Conservation (phyloP, 2,329 filamentous ascomycete genomes). For the Calonectria crousiana region DNA sequence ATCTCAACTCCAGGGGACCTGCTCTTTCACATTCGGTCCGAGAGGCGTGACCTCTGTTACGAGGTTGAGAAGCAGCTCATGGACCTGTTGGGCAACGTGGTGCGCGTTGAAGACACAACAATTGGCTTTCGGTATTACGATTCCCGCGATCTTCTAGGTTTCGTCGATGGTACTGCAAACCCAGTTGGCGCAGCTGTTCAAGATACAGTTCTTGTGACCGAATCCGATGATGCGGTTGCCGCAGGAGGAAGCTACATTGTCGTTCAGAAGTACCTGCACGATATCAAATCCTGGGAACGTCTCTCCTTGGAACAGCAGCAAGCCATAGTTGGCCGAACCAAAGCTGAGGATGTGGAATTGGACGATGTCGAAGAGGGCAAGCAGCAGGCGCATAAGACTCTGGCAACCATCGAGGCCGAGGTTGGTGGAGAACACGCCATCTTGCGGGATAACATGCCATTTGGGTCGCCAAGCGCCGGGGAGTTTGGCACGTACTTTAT, state of each 20-base stretch:
- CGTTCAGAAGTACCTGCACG: conserved; percentile 69
- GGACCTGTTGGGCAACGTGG: conserved; percentile 59
- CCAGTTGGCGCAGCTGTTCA: conserved; percentile 60
- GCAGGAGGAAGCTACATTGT: conserved; percentile 69
- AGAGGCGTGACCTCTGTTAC: conserved; percentile 68
- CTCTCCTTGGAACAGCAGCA: conserved; percentile 66
- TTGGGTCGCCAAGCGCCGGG: conserved; percentile 62
- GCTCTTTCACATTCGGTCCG: conserved; percentile 69
- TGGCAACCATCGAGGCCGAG: conserved; percentile 65
- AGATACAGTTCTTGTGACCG: conserved; percentile 57
- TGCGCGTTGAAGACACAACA: conserved; percentile 64
- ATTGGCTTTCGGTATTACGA: conserved; percentile 72
- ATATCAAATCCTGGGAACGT: conserved; percentile 60
- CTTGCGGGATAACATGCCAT: conserved; percentile 71
- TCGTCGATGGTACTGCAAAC: conserved; percentile 72
- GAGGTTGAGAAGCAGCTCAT: conserved; percentile 70
- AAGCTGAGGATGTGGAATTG: conserved; percentile 69
- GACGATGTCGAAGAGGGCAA: conserved; percentile 59
- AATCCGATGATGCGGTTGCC: conserved; percentile 52
- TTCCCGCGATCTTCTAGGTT: conserved; percentile 68
- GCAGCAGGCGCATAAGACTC: conserved; percentile 66
- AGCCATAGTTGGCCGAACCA: conserved; percentile 67
- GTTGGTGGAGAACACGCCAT: conserved; percentile 64
- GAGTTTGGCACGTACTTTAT: conserved; percentile 72
- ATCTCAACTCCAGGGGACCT: conserved; percentile 68